A percentile compares a stretch with the other conserved stretches of the same genome.
Evolutionary conservation across 805 yeast species (phyloP).

Genomic region (Yamadazyma akitaensis): DNA sequence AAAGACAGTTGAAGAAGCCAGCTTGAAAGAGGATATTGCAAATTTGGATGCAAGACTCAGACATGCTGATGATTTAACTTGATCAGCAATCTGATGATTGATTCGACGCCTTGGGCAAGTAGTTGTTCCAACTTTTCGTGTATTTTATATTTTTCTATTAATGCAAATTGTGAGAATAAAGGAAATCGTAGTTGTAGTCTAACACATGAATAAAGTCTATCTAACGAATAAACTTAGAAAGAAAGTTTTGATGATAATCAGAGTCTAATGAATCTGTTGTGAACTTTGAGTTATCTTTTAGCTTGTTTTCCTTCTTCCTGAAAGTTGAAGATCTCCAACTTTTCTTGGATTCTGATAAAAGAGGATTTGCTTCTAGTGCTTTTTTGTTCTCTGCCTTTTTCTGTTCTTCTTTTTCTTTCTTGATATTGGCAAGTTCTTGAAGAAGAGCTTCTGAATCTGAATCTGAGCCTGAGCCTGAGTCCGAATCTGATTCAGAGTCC

Average conservation of each 20-base stretch:
- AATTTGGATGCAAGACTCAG: conserved; percentile 66
- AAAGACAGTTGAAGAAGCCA: conserved; percentile 93
- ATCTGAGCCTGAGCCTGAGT: conserved; percentile 9
- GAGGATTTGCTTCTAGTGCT: conserved; percentile 14
- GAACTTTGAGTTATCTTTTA: conserved; percentile 13
- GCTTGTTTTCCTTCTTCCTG: conserved; percentile 15
- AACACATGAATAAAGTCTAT: too few species aligned
- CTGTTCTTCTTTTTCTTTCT: conserved; percentile 16
- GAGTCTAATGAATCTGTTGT: conserved; percentile 35
- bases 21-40: conserved; percentile 80
- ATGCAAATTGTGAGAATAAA: conserved; percentile 1
- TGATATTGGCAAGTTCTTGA: conserved; percentile 19
- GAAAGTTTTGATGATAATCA: conserved; percentile 32
- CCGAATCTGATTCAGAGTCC: conserved; percentile 1
- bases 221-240: conserved; percentile 31
- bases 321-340: conserved; percentile 31
- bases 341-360: conserved; percentile 18
- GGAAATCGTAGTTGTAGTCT: neutral
- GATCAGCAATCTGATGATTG: conserved; percentile 2
- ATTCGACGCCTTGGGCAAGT: neutral
- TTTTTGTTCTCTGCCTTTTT: conserved; percentile 8
- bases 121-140: conserved; percentile 4
- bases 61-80: conserved; percentile 30
- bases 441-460: conserved; percentile 17
- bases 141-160: conserved; percentile 4